Conservation (phyloP, 2,329 filamentous ascomycete species). For the Teratosphaeria pseudoeucalypti region DNA sequence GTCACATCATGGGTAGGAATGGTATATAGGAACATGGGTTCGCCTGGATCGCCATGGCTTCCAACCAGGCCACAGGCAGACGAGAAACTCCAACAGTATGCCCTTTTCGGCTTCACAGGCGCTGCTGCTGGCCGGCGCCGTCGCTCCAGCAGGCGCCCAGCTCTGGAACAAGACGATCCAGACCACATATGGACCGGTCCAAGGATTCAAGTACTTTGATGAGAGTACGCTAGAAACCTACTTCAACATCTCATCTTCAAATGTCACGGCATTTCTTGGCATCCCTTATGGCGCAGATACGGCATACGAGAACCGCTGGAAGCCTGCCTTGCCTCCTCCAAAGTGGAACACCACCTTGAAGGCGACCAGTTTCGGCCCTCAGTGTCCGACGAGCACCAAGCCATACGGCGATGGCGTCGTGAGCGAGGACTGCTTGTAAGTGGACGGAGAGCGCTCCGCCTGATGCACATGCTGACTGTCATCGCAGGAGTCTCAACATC, state of each 20-base stretch:
- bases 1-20: background rate
- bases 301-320: background rate
- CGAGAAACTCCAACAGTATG: background rate
- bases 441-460: background rate
- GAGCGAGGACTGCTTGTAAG: background rate
- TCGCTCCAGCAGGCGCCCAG: background rate
- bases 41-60: background rate
- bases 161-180: background rate
- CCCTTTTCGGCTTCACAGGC: background rate
- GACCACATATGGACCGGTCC: background rate
- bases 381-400: background rate
- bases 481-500: conserved; percentile 2
- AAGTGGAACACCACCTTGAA: background rate
- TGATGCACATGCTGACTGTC: background rate
- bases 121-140: background rate
- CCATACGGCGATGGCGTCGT: background rate
- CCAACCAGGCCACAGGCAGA: background rate
- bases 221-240: background rate
- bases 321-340: background rate
- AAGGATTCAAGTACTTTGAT: background rate
- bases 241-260: background rate
- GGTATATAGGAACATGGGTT: background rate
- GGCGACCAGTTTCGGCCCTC: background rate
- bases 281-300: background rate
- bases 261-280: background rate